Evolutionary conservation across 345 rosid species (phyloP).

Genomic region (Populus pruinosa): DNA sequence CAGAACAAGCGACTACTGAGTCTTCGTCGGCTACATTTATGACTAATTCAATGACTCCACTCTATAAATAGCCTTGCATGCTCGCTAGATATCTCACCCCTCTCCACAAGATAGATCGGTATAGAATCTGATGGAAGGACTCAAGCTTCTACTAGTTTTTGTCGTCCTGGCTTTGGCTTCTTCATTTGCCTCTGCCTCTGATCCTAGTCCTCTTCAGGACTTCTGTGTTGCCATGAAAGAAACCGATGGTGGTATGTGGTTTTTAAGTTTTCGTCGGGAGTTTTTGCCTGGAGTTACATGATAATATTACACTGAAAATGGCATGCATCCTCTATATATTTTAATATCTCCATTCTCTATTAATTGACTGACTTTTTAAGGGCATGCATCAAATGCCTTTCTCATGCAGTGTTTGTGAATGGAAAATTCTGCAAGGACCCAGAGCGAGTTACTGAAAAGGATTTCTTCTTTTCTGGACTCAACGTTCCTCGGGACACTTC

Average conservation of each 20-base stretch:
- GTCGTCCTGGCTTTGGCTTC: not conserved
- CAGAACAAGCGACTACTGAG: not conserved
- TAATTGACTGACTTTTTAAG: not conserved
- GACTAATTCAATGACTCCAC: not conserved
- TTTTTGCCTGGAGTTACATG: no score
- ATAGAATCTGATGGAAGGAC: not conserved
- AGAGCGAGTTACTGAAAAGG: not conserved
- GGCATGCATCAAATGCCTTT: no score
- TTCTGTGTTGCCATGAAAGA: conserved; percentile 6
- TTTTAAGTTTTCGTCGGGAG: not conserved
- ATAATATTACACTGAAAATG: not conserved
- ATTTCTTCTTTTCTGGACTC: conserved; percentile 5
- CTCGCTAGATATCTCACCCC: not conserved
- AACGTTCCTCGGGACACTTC: not conserved
- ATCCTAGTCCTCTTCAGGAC: conserved; percentile 14
- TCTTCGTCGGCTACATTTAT: not conserved
- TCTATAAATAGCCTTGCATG: not conserved
- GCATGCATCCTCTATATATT: not conserved
- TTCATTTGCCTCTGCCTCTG: not conserved
- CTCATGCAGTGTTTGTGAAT: conserved; percentile 4
- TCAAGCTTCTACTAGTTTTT: not conserved
- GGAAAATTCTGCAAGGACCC: conserved; percentile 16
- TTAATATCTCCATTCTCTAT: not conserved
- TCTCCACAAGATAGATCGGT: not conserved
- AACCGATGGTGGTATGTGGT: not conserved